Evolutionary conservation across 2,329 filamentous ascomycete species (phyloP), one percentile per base, ranked within the genome.

Genomic region (Aureobasidium melanogenum): DNA sequence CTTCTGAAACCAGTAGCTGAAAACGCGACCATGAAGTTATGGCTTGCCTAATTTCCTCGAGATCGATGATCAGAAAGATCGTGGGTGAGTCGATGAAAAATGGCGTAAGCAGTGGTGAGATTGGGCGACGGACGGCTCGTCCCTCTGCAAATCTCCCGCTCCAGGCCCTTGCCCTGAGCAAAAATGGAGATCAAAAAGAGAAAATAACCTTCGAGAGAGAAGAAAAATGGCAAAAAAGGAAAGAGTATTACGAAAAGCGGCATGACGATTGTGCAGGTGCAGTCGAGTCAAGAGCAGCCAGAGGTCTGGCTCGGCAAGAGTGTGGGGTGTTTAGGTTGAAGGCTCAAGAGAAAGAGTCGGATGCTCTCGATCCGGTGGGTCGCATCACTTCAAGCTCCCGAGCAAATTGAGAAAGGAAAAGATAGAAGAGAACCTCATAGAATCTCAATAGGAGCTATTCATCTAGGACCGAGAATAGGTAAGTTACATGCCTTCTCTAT

Each of bases 121-220:
- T 50, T 22, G 17, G 10, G n/a, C 28, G 46, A 50, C 46, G 43
- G 43, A 19, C 34, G 50, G 50, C 34, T 39, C 50, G 36, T 41
- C 50, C 34, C 50, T 39, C 10, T 54, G 50, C 22, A 54, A 54
- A 54, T 54, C 50, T 39, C 36, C 50, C 50, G 50, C 24, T 54
- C 36, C 17, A 26, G 24, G 32, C 32, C 14, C 32, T 50, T 17
- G 32, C 32, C 15, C 12, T 14, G 32, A 15, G 32, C 4, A 41
- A 54, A 41, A 36, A 48, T 44, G 41, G 5, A 46, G 24, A 24
- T 8, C 17, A 28, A 28, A n/a, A 4, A 28, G 6, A 28, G 8
- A 10, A 43, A 43, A 30, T 30, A 8, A 30, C 28, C 28, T 30
- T 5, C 28, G 8, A 30, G 28, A 30, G 8, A 43, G 19, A 19